Evolutionary conservation across 768 basidiomycete genomes (phyloP), one percentile per base, ranked within the genome.

Genomic region (Leccinum boreale): DNA sequence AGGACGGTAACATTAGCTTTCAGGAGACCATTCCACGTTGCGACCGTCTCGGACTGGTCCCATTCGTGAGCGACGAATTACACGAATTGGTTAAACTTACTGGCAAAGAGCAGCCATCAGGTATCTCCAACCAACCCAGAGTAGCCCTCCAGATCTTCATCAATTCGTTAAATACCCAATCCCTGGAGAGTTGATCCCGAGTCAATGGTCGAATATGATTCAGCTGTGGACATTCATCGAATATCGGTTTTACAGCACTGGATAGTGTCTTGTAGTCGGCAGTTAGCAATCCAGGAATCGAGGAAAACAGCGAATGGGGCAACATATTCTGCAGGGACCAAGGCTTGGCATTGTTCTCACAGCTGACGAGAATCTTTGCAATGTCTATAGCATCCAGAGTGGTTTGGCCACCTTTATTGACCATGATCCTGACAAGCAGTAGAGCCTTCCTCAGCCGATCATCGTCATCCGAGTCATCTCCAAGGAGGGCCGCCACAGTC

Each of bases 11-110:
- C 76, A 31, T 81, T 81, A 3, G 80, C 77, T 52, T 75, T 77
- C 39, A 89, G 61, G 31, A 90, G 67, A 44, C 80, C 79, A 36
- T 78, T 73, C 88, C 87, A 90, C 8, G 84, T 76, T 14, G 74
- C 75, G 7, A 81, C 64, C 4, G 87, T 70, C 58, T 84, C 81
- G 1, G 64, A 60, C 80, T 84, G 52, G 36, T 23, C 52, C 39
- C n/a, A 51, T 19, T 52, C 45, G 48, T 56, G 48, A 56, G 49
- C 52, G 15, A 46, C 14, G 50, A 55, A 59, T 23, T 50, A 24
- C 23, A 11, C 31, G 10, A 45, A 49, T 14, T 2, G 39, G 31
- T 24, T 23, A 21, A 11, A 74, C 85, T 63, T 61, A 88, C 87
- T 14, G 86, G 82, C 29, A 81, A 70, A 19, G 70, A 72, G 28